A percentile compares a stretch with the other conserved stretches of the same genome.
Conservation (phyloP, 148 eudicot species). For the Camellia lanceoleosa region DNA sequence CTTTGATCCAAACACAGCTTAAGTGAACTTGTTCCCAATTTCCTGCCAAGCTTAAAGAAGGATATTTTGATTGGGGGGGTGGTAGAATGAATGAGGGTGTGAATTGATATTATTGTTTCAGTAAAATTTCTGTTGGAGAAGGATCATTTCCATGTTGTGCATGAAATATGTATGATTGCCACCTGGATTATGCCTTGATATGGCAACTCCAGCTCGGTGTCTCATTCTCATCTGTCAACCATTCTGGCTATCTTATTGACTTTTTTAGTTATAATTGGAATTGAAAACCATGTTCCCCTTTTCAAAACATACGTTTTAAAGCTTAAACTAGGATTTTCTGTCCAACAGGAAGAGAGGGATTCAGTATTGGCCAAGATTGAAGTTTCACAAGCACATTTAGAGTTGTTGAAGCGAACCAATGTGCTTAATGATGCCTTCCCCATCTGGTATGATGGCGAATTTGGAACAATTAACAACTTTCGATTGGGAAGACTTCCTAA, state of each 20-base stretch:
- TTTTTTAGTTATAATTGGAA: too few species aligned
- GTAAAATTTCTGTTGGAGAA: neutral
- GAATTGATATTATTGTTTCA: neutral
- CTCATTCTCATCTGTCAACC: neutral
- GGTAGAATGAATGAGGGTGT: too few species aligned
- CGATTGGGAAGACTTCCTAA: conserved; percentile 97
- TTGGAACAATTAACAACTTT: conserved; percentile 96
- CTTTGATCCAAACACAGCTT: too few species aligned
- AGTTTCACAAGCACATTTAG: conserved; percentile 97
- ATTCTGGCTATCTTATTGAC: neutral
- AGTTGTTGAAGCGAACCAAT: conserved; percentile 80
- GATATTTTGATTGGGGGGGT: neutral
- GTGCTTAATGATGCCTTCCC: conserved; percentile 96
- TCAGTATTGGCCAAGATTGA: conserved; percentile 91
- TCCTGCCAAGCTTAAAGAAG: neutral
- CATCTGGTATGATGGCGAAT: conserved; percentile 89
- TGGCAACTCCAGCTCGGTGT: neutral
- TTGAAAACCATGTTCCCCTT: too few species aligned
- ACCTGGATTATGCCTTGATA: neutral
- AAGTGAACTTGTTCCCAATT: neutral
- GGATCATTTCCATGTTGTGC: neutral
- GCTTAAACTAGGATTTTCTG: conserved; percentile 7
- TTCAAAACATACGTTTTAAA: neutral
- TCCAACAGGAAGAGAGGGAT: conserved; percentile 84
- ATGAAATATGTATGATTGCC: neutral